Conservation (phyloP, 768 basidiomycete genomes). For the Collybia mongolica region DNA sequence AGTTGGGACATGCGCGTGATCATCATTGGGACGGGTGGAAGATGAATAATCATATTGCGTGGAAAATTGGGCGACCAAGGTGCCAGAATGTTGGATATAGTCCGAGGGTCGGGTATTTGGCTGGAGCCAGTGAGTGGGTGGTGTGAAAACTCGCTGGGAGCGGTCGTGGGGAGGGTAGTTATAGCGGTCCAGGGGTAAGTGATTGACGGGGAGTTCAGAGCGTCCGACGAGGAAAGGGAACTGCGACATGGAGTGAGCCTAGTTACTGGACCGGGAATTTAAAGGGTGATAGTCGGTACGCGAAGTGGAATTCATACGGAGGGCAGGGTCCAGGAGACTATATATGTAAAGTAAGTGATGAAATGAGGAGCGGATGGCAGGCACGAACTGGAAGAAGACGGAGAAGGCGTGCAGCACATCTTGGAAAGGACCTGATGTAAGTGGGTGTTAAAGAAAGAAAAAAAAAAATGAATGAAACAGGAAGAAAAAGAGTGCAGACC, state of each 20-base stretch:
- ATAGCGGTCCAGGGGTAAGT: neutral
- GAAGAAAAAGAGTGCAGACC: neutral
- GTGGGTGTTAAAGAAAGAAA: neutral
- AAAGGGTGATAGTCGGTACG: neutral
- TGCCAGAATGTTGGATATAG: neutral
- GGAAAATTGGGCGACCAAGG: neutral
- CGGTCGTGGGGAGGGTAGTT: no score
- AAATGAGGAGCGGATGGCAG: neutral
- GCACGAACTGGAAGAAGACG: neutral
- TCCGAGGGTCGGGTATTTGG: neutral
- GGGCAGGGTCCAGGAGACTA: no score
- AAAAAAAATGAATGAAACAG: neutral
- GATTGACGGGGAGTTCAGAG: neutral
- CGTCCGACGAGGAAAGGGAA: neutral
- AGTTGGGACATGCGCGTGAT: no score
- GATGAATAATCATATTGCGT: no score
- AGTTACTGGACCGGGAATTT: constrained; percentile 5
- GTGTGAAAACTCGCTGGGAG: no score
- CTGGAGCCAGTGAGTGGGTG: neutral
- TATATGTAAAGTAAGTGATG: neutral
- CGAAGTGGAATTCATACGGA: no score
- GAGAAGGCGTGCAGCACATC: neutral
- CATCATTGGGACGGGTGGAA: no score
- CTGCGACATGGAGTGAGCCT: constrained; percentile 5
- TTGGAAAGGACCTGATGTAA: neutral